These are phyloP conservation scores for Circinella umbellata DNA, from an alignment of 371 early-diverging fungal genomes.

Conservation along the genomic window DNA sequence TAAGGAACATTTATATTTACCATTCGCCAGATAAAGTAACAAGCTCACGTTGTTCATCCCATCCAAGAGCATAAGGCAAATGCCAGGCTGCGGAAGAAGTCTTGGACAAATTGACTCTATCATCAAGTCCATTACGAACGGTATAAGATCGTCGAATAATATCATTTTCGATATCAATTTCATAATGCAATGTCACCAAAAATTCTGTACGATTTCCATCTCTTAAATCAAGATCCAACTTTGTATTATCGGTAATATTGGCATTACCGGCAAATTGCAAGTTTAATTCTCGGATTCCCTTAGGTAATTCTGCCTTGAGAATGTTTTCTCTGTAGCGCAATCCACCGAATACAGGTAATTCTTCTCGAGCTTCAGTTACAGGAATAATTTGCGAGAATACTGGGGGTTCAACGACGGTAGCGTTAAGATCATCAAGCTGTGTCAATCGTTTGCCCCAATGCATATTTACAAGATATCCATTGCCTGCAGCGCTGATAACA, in stretches of 20 bases:
- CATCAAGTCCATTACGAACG: constrained; percentile 19
- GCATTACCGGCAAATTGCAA: constrained; percentile 17
- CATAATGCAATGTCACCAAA: constrained; percentile 30
- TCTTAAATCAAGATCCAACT: constrained; percentile 7
- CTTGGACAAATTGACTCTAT: constrained; percentile 23
- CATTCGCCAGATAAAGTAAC: constrained; percentile 41
- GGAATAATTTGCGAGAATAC: constrained; percentile 36
- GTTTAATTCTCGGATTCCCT: constrained; percentile 39
- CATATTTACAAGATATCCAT: constrained; percentile 33
- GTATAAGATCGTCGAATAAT: constrained; percentile 29
- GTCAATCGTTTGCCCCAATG: constrained; percentile 42
- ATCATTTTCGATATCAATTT: constrained; percentile 33
- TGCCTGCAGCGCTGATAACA: constrained; percentile 33
- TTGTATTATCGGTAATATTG: constrained; percentile 14
- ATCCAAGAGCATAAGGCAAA: constrained; percentile 22
- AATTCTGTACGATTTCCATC: constrained; percentile 27
- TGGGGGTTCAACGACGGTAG: constrained; percentile 2
- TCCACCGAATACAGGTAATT: constrained; percentile 45
- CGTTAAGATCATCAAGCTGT: constrained; percentile 9
- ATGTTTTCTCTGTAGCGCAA: constrained; percentile 37
- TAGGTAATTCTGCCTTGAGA: constrained; percentile 29
- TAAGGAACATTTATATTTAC: constrained; percentile 13
- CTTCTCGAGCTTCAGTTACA: constrained; percentile 35
- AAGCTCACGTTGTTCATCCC: constrained; percentile 24
- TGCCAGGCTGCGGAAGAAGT: constrained; percentile 43